Percentiles rank a stretch among this genome's conserved stretches.
Conservation (phyloP, 345 rosid species). For the Fremontodendron californicum region DNA sequence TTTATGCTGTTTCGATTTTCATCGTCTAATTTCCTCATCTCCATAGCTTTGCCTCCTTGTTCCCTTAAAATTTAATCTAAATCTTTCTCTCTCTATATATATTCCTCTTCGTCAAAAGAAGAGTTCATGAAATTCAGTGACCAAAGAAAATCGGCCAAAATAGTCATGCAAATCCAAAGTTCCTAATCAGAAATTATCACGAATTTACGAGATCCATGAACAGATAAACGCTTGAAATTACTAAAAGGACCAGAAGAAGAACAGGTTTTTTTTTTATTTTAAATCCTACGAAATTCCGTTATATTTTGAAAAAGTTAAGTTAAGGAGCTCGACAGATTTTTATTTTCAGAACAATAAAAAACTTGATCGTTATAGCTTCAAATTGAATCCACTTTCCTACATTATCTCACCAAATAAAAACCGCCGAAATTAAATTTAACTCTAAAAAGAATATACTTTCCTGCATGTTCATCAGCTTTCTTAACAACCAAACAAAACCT, state of each 20-base stretch:
- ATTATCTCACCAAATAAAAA: conserved; percentile 29
- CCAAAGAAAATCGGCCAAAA: background rate
- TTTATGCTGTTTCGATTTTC: background rate
- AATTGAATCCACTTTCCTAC: conserved; percentile 18
- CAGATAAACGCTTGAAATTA: background rate
- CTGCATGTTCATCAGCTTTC: background rate
- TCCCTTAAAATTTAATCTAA: background rate
- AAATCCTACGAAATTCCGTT: background rate
- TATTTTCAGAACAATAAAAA: background rate
- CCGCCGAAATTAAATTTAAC: background rate
- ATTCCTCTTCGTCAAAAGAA: background rate
- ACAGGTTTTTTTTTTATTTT: background rate
- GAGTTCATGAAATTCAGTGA: background rate
- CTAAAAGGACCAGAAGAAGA: background rate
- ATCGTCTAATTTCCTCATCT: background rate
- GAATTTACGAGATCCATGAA: conserved; percentile 13
- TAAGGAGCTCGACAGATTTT: background rate
- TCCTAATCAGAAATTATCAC: background rate
- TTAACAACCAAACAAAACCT: conserved; percentile 7
- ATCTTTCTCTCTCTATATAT: background rate
- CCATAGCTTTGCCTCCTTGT: background rate
- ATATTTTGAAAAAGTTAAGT: background rate
- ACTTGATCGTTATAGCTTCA: background rate
- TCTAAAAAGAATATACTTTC: background rate
- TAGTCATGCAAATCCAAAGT: background rate